Base-by-base conservation (phyloP, 106 monocot species). In the Triglochin maritima region DNA sequence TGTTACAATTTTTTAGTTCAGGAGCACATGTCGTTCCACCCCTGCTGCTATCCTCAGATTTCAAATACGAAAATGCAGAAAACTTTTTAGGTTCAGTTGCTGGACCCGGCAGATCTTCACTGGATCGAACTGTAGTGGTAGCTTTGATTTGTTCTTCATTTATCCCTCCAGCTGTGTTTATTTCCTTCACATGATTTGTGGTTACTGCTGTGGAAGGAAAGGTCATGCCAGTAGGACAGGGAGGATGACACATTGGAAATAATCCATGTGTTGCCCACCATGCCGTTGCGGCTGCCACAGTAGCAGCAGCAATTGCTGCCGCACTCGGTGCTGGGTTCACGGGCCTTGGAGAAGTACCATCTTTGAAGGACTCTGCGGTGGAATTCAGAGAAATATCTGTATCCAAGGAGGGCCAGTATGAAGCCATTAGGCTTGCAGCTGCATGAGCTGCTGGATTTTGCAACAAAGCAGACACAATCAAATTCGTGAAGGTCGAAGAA, bases 251-350 rank as follows among this genome's bases (percentile, higher is more conserved):
- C 4, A 81, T 65, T 50, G 84, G 89, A 46, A 89, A 64, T 6
- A 89, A 57, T 49, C 92, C 98, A 47, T 92, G 84, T 7, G 86
- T 80, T 14, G 82, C 72, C 92, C 92, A 92, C 98, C 92, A 92
- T 50, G 92, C 86, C n/a, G 88, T 79, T 47, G 92, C 98, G 49
- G 98, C 92, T 29, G 88, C 88, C 49, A 92, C 89, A 16, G 98
- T 99, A 47, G 88, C 86, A 71, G 86, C 68, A 57, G 81, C 92
- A 70, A 89, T 79, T 7, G 84, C 70, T 17, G 82, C 79, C 76
- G 88, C 45, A 72, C 64, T 84, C 42, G 87, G 70, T 62, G 80
- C 29, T 44, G 73, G 58, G 8, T 77, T 79, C 6, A 63, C 47
- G 7, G 66, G 57, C 8, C 74, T 66, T 63, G 29, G 50, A 15